These are phyloP conservation scores for Acacia concinna DNA, from an alignment of 331 rosid species.

Conservation along the genomic window DNA sequence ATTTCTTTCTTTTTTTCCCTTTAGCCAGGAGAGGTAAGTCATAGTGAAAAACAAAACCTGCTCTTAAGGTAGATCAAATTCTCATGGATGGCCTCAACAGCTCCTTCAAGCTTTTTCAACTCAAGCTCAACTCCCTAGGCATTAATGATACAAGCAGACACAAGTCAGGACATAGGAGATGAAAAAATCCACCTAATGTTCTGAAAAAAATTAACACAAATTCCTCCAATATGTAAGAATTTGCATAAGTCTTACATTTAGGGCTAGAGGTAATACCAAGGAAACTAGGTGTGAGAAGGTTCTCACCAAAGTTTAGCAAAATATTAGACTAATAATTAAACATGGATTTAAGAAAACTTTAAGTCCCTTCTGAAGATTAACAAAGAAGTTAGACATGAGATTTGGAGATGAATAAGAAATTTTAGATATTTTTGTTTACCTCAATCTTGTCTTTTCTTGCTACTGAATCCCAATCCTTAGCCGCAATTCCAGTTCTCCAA, in stretches of 20 bases:
- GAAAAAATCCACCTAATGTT: not conserved
- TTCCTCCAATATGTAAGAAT: no score
- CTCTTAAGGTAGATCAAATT: slow-evolving; percentile 69
- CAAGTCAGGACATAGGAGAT: slow-evolving; percentile 19
- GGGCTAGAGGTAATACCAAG: not conserved
- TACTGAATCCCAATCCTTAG: slow-evolving; percentile 84
- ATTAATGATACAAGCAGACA: slow-evolving; percentile 19
- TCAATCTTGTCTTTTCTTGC: slow-evolving; percentile 83
- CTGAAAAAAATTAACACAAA: not conserved
- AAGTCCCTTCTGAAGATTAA: not conserved
- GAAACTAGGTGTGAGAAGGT: slow-evolving; percentile 7
- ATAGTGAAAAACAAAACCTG: slow-evolving; percentile 51
- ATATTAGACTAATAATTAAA: not conserved
- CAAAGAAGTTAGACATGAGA: not conserved
- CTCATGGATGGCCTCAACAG: slow-evolving; percentile 77
- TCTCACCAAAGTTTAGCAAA: slow-evolving; percentile 9
- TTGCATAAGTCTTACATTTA: no score
- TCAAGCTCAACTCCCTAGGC: slow-evolving; percentile 83
- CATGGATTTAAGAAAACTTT: not conserved
- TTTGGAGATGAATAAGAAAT: not conserved
- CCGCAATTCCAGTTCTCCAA: slow-evolving; percentile 81
- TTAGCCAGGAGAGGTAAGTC: not conserved
- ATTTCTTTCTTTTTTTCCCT: not conserved
- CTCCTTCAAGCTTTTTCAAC: slow-evolving; percentile 80
- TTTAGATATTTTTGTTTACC: slow-evolving; percentile 40